These are phyloP conservation scores for Debaryomycetaceae sp. DNA, from an alignment of 1,139 yeast species.

Conservation along the genomic window DNA sequence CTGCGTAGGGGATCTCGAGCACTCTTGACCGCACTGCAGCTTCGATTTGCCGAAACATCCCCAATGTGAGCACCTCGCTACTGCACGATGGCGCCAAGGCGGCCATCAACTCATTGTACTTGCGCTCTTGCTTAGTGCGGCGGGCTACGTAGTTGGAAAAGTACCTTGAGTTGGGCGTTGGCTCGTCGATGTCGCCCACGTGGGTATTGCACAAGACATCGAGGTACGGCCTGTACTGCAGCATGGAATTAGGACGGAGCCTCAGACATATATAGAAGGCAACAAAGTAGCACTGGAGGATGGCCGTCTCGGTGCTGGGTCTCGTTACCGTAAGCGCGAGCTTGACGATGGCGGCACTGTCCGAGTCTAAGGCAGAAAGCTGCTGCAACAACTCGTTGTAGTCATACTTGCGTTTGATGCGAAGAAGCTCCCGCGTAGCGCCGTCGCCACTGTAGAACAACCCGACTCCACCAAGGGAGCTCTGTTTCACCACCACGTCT, in stretches of 20 bases:
- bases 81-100: too few species aligned
- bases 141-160: neutral
- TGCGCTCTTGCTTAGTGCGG: neutral
- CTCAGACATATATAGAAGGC: conserved; percentile 11
- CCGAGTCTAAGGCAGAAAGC: neutral
- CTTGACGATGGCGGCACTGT: conserved; percentile 9
- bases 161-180: conserved; percentile 1
- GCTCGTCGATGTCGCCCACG: conserved; percentile 1
- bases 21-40: conserved; percentile 23
- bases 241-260: too few species aligned
- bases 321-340: conserved; percentile 11
- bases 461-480: conserved; percentile 8
- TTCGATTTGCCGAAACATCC: conserved; percentile 16
- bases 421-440: conserved; percentile 4
- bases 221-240: conserved; percentile 12
- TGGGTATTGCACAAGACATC: conserved; percentile 13
- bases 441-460: conserved; percentile 5
- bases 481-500: conserved; percentile 4
- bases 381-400: conserved; percentile 4
- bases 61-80: conserved; percentile 11
- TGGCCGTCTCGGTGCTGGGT: conserved; percentile 18
- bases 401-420: conserved; percentile 4
- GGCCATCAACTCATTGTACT: conserved; percentile 2
- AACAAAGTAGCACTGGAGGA: conserved; percentile 14
- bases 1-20: conserved; percentile 22